Evolutionary conservation across 2,329 filamentous ascomycete species (phyloP).

Genomic region (Trichoderma citrinoviride): DNA sequence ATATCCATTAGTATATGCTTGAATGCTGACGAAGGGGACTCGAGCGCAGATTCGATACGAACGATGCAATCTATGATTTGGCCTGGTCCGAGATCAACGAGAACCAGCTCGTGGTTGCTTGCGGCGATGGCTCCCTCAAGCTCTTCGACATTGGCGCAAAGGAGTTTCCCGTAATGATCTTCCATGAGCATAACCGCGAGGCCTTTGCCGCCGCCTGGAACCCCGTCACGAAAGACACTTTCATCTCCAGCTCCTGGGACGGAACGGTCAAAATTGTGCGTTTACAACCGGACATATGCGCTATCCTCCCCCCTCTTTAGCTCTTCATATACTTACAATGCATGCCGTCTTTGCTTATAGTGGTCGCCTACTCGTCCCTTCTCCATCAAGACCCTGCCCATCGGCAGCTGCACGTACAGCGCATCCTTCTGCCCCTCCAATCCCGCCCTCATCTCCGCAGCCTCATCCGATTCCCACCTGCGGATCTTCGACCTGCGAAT

Average conservation of each 20-base stretch:
- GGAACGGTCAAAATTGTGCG: conserved; percentile 84
- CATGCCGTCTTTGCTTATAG: conserved; percentile 35
- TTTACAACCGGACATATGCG: neutral
- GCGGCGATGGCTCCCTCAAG: conserved; percentile 91
- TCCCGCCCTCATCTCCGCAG: conserved; percentile 79
- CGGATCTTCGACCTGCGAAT: conserved; percentile 90
- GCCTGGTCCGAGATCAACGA: conserved; percentile 96
- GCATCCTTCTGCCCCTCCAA: conserved; percentile 88
- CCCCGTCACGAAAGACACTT: conserved; percentile 83
- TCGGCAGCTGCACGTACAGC: conserved; percentile 91
- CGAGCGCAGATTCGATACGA: conserved; percentile 76
- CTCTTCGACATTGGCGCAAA: conserved; percentile 82
- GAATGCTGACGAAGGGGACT: neutral
- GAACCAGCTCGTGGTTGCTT: conserved; percentile 85
- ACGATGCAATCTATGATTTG: conserved; percentile 93
- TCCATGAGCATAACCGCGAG: conserved; percentile 90
- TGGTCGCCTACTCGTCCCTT: conserved; percentile 79
- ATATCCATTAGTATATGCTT: too few species aligned
- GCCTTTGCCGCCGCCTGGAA: conserved; percentile 94
- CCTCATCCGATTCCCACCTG: conserved; percentile 84
- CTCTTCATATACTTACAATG: neutral
- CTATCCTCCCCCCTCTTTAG: neutral
- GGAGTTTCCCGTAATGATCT: conserved; percentile 85
- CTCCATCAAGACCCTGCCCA: conserved; percentile 81
- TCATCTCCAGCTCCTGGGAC: conserved; percentile 92